Evolutionary conservation across 192 early-diverging fungal species (phyloP).

Genomic region (Podila epigama): DNA sequence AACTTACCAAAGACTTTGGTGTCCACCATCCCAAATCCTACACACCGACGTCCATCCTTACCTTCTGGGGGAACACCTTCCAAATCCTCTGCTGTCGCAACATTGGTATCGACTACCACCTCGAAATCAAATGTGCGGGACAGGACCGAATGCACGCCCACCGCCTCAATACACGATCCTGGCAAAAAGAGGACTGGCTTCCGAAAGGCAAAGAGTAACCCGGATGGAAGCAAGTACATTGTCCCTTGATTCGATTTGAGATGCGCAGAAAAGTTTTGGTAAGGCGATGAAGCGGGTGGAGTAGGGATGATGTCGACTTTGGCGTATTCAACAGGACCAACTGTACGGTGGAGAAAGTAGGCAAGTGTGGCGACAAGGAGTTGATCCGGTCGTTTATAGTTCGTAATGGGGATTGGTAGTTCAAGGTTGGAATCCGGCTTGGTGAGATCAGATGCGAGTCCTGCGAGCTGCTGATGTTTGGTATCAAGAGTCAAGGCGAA

Average conservation of each 20-base stretch:
- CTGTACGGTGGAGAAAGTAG: background rate
- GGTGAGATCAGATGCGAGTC: constrained; percentile 13
- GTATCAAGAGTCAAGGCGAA: constrained; percentile 10
- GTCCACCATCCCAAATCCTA: constrained; percentile 44
- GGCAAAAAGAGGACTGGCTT: constrained; percentile 38
- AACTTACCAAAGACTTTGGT: constrained; percentile 37
- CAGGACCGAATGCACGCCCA: constrained; percentile 30
- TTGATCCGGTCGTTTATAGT: constrained; percentile 27
- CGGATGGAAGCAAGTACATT: constrained; percentile 37
- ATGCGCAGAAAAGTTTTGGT: constrained; percentile 35
- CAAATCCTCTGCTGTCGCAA: constrained; percentile 12
- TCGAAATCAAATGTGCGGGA: constrained; percentile 46
- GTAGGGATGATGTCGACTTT: constrained; percentile 5
- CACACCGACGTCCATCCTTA: background rate
- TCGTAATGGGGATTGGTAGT: constrained; percentile 9
- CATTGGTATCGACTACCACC: constrained; percentile 16
- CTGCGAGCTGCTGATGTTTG: constrained; percentile 10
- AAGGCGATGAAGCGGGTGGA: constrained; percentile 2
- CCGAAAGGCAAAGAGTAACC: constrained; percentile 38
- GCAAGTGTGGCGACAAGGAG: constrained; percentile 14
- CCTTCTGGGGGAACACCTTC: background rate
- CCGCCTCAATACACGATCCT: constrained; percentile 13
- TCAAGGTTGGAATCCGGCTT: background rate
- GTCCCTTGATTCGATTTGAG: constrained; percentile 44
- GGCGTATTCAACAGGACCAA: background rate